A percentile compares a stretch with the other conserved stretches of the same genome.
These are phyloP conservation scores for Brassica hybrid DNA, from an alignment of 441 rosid species.

Conservation along the genomic window DNA sequence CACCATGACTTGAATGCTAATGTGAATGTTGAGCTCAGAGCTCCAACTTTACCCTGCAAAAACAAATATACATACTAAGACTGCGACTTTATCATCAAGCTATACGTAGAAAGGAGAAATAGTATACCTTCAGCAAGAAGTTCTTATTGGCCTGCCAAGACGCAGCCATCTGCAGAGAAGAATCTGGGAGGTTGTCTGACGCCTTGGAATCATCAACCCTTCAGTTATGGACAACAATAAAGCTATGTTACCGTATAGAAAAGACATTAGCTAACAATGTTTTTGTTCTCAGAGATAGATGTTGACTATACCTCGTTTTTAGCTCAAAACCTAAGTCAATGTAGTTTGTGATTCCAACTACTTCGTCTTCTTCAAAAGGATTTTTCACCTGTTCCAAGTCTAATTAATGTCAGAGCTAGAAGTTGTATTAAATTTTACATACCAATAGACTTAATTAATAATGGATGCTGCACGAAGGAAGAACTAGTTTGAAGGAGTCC, in stretches of 20 bases:
- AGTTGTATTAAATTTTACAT: neutral
- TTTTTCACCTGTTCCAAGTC: conserved; percentile 75
- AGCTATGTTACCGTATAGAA: neutral
- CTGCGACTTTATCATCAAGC: neutral
- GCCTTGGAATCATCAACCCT: conserved; percentile 71
- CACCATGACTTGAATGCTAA: conserved; percentile 98
- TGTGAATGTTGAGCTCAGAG: conserved; percentile 71
- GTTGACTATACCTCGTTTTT: conserved; percentile 70
- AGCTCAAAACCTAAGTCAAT: conserved; percentile 93
- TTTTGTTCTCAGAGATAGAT: neutral
- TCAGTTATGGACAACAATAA: no score
- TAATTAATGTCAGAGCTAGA: conserved; percentile 15
- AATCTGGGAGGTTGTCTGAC: conserved; percentile 53
- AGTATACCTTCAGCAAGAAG: conserved; percentile 85
- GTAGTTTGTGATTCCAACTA: conserved; percentile 94
- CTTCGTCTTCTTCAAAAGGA: conserved; percentile 78
- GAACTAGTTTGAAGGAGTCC: conserved; percentile 34
- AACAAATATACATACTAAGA: neutral
- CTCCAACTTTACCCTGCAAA: conserved; percentile 88
- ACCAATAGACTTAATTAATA: no score
- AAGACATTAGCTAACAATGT: neutral
- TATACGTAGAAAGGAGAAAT: no score
- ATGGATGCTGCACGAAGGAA: no score
- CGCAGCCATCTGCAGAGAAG: conserved; percentile 88
- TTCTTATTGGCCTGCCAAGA: conserved; percentile 99